These are phyloP conservation scores for Zygnema cylindricum DNA, from an alignment of 139 green algal genomes.

Conservation along the genomic window DNA sequence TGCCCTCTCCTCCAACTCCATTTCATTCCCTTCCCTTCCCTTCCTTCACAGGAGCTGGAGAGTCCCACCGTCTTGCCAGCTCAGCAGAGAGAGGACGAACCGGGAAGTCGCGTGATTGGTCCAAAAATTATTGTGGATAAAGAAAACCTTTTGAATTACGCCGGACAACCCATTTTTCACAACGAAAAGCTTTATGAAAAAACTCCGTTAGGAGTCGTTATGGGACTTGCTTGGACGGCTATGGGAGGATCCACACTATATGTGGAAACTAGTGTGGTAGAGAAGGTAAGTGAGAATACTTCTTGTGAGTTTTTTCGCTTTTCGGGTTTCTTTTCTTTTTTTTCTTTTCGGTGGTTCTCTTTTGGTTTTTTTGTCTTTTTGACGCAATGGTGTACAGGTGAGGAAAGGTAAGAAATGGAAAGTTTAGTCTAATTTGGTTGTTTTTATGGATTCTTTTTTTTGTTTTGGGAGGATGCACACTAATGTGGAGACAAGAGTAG, in stretches of 20 bases:
- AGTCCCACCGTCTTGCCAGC: background rate
- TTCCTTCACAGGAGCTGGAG: background rate
- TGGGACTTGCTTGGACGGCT: slow-evolving; percentile 95
- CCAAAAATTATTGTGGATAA: slow-evolving; percentile 71
- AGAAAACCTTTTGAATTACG: slow-evolving; percentile 81
- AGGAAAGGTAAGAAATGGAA: too few species aligned
- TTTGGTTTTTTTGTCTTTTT: background rate
- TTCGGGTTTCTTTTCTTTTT: too few species aligned
- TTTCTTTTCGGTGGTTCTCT: too few species aligned
- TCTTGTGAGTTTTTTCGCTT: background rate
- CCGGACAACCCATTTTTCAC: slow-evolving; percentile 88
- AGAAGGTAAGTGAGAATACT: slow-evolving; percentile 57
- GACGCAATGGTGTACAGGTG: slow-evolving; percentile 2
- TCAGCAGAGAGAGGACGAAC: background rate
- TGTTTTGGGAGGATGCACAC: too few species aligned
- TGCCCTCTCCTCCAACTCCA: background rate
- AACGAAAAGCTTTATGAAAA: slow-evolving; percentile 83
- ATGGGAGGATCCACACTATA: slow-evolving; percentile 93
- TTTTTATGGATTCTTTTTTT: too few species aligned
- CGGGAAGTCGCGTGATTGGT: slow-evolving; percentile 18
- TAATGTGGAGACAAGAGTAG: too few species aligned
- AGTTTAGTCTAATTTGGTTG: too few species aligned
- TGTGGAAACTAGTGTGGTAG: slow-evolving; percentile 68
- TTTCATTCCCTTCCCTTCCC: background rate
- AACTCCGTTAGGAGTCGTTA: slow-evolving; percentile 90